Evolutionary conservation across 805 yeast genomes (phyloP), one percentile per base, ranked within the genome.

Genomic region (Kuraishia cidri): DNA sequence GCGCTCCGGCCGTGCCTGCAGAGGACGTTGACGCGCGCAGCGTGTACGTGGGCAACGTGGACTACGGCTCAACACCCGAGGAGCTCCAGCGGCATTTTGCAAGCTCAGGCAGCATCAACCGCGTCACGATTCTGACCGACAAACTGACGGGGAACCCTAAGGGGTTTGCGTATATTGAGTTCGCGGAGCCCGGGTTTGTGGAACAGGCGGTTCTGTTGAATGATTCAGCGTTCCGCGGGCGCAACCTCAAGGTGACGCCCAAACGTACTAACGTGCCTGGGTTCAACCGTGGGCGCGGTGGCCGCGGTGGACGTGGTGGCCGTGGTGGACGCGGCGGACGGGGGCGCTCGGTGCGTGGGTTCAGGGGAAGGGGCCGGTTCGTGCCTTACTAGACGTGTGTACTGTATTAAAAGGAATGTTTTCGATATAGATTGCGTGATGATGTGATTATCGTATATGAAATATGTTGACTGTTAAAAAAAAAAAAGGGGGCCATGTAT

Each of bases 161-260:
- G 55, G 95, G 95, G 1, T 84, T 69, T 58, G 95, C 95, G 2
- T 86, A 84, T 53, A 68, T 86, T 40, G 95, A 86, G 52, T 86
- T 84, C 48, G 69, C 76, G n/a, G 81, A 72, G 46, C 69, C 73
- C 9, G 64, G 66, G n/a, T 64, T 69, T 9, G 87, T 83, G 5
- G 61, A 70, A 13, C 64, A 69, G 38, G 94, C 94, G 2, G 62
- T 84, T 27, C 61, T 68, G 11, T 60, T 79, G 39, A 75, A 83
- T 46, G 90, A 80, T 20, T 60, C 79, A 1, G 58, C 63, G 17
- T 77, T 86, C 48, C 65, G 74, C 43, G 88, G 81, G 16, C 66
- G 94, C 37, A 72, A 69, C 39, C 61, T 86, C 44, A 83, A 79
- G 51, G 92, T 86, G 21, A 62, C 66, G 23, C 78, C 83, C 13